Evolutionary conservation across 2,329 filamentous ascomycete genomes (phyloP), one percentile per base, ranked within the genome.

Genomic region (Fusarium zealandicum): DNA sequence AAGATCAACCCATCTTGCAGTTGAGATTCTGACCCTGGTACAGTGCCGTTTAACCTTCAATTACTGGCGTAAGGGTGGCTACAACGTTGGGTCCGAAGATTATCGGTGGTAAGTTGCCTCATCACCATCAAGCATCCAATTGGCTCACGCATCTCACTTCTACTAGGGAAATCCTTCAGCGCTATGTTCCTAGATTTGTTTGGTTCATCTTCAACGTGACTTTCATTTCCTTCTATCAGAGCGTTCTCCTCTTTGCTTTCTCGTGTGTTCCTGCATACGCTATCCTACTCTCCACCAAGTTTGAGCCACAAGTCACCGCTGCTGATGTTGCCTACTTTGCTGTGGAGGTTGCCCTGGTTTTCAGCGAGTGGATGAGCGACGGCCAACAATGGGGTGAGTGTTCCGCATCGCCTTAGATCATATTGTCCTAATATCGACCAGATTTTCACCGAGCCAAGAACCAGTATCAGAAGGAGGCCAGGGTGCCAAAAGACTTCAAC

Each of bases 41-140:
- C 54, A 92, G 90, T 72, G 78, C 52, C 89, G 95, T 10, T 78
- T 99, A 74, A 98, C 93, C 3, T 98, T 85, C 80, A 99, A 99
- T 76, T 99, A 97, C 77, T 96, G 90, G 88, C 89, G 95, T 53
- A 96, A 91, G 73, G 95, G 95, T 32, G 95, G 95, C 18, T 99
- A 99, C 73, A 78, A 82, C 13, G 80, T 93, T 60, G 93, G 95
- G 31, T 93, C 90, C 13, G 93, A 99, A 75, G 95, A 99, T 74
- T 99, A 99, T 73, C 85, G 95, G 76, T 99, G 95, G 87, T 77
- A 60, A 54, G 69, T 49, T 7, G 13, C 40, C 16, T 4, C 16
- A 38, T 14, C 25, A 5, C 28, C 13, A n/a, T 13, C 5, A n/a
- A 31, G 22, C 22, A 9, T 18, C 40, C 28, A 37, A 32, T 28